Base-by-base conservation (phyloP, 2,329 filamentous ascomycete genomes). In the Beauveria rudraprayagi region DNA sequence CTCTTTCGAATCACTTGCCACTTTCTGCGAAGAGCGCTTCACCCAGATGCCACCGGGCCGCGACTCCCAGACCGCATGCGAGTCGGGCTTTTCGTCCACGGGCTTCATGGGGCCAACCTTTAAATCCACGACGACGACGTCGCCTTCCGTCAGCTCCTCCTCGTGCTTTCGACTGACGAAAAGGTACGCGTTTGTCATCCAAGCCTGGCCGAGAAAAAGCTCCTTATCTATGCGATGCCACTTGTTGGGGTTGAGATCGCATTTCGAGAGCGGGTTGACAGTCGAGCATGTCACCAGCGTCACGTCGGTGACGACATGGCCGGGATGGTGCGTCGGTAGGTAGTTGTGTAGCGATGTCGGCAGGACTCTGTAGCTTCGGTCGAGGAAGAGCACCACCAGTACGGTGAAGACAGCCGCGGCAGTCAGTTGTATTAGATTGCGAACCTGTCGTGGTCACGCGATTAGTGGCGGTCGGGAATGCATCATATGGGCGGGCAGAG, bases 171-270 rank as follows among this genome's bases (percentile, higher is more conserved):
- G 84, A 73, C 89, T 85, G 63, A 96, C 83, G 70, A 92, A 89
- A 28, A 97, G 73, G 72, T 90, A 97, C 37, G 91, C 91, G 70
- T 83, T 89, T 30, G 84, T 84, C 48, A 90, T 80, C 84, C 90
- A 91, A 56, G 86, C 83, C 62, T 83, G 84, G 63, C 85, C 85
- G 19, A 97, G 82, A 71, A 91, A 94, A 0, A 97, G 81, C 70
- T 97, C 91, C 76, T 96, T 97, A 66, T 96, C 89, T 64, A 97
- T 79, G 54, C 90, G 88, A 67, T 91, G 86, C 92, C 92, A 97
- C 64, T 76, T 70, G 61, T 83, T 78, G 48, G 84, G 67, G 69
- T 94, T 88, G 64, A 94, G 83, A 64, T 85, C 86, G 76, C 91
- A 96, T 50, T 83, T 88, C 4, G 88, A 88, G 62, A 93, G 88